Evolutionary conservation across 352 stramenopile genomes (phyloP), one percentile per base, ranked within the genome.

Genomic region (Globisporangium middletonii): DNA sequence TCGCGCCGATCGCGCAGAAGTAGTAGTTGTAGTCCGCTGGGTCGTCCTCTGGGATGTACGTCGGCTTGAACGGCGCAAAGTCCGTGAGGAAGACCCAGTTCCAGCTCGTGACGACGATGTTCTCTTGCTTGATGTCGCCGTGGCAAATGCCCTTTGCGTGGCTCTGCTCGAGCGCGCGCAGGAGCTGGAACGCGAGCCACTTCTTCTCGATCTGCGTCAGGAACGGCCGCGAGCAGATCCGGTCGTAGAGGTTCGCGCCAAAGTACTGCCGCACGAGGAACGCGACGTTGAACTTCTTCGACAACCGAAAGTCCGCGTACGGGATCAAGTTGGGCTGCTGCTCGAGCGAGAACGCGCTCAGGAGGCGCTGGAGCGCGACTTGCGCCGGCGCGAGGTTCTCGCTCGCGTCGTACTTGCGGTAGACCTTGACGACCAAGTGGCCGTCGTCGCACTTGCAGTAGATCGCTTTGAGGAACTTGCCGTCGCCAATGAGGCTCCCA

Each of bases 121-220:
- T 99, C 68, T 99, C 95, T 53, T 96, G 91, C 59, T 98, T 99
- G 52, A 99, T 92, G 67, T 99, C 96, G 50, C 97, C 97, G 68
- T 99, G 97, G 57, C 89, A 96, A 33, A 99, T 89, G 1, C 86
- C 89, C 27, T 88, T 93, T 16, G 77, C 71, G 65, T 99, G 96
- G 48, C 94, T 91, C 63, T 97, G 88, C 58, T 98, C 88, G 11
- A 99, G 68, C 18, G 96, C 95, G 49, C 86, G 72, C 2, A 99
- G 65, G 53, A 99, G 80, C 71, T 99, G 97, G 73, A 98, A 98
- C 6, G 91, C 81, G 45, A 99, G 97, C 94, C 95, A 99, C 38
- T 97, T 94, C 73, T 98, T 98, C 77, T 99, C 96, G 57, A 98
- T 81, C 60, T 79, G 81, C 9, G 83, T 97, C 30, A 99, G 70